Percentiles rank a stretch among this genome's conserved stretches.
phyloP scores from a whole-genome alignment of 768 basidiomycete genomes.

The Cystobasidium tubakii region DNA sequence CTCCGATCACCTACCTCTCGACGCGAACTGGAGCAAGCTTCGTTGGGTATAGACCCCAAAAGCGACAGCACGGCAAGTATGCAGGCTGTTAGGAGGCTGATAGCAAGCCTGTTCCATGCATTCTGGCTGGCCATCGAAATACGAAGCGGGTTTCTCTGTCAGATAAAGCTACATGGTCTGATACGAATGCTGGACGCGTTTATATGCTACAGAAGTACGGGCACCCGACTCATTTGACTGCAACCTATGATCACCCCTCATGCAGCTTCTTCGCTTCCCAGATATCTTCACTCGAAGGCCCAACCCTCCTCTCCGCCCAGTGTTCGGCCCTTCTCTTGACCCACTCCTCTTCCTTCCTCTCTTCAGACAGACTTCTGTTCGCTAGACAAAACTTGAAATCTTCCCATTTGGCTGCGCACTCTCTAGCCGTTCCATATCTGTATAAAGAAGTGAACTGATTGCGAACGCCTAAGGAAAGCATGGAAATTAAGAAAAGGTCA shows the following conservation, averaged over 20 bases:
- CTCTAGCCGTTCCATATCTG: slow-evolving; percentile 67
- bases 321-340: slow-evolving; percentile 79
- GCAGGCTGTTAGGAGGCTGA: too few species aligned
- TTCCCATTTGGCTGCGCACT: slow-evolving; percentile 70
- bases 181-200: neutral
- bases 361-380: slow-evolving; percentile 68
- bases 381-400: slow-evolving; percentile 95
- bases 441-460: slow-evolving; percentile 79
- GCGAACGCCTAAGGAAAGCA: slow-evolving; percentile 60
- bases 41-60: too few species aligned
- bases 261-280: slow-evolving; percentile 77
- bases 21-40: too few species aligned
- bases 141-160: neutral
- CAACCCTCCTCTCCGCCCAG: slow-evolving; percentile 76
- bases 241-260: neutral
- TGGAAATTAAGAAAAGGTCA: neutral
- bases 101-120: too few species aligned
- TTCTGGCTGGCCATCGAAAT: neutral
- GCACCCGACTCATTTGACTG: neutral
- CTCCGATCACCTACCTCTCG: neutral
- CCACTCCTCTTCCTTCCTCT: slow-evolving; percentile 75
- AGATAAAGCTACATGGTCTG: neutral
- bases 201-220: neutral
- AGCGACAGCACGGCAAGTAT: too few species aligned
- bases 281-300: slow-evolving; percentile 84